Conservation (phyloP, 2,329 filamentous ascomycete genomes). For the Sclerotinia nivalis region DNA sequence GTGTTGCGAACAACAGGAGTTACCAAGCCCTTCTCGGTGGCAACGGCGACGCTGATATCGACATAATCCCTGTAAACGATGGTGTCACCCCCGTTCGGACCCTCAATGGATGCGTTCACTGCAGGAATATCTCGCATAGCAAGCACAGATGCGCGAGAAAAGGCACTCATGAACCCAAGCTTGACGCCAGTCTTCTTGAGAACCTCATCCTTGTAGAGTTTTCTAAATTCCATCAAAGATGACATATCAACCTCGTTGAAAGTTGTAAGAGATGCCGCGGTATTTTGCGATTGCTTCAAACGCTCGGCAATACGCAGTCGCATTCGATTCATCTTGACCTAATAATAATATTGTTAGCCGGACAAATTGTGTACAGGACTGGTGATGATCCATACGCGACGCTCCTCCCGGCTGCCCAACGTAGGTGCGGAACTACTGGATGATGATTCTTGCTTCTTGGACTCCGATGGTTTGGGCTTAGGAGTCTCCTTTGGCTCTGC, state of each 20-base stretch:
- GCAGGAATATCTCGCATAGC: constrained; percentile 94
- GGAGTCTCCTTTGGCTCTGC: constrained; percentile 45
- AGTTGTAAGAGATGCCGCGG: constrained; percentile 91
- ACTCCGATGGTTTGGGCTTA: constrained; percentile 43
- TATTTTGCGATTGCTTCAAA: constrained; percentile 98
- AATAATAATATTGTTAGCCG: constrained; percentile 32
- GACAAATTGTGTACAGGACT: background rate
- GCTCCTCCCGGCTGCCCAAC: constrained; percentile 79
- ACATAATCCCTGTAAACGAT: constrained; percentile 99
- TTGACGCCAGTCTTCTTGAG: constrained; percentile 96
- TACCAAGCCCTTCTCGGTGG: constrained; percentile 95
- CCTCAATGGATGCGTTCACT: constrained; percentile 96
- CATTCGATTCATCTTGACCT: constrained; percentile 99
- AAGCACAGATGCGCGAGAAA: constrained; percentile 83
- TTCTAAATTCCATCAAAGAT: constrained; percentile 93
- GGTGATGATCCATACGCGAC: constrained; percentile 62
- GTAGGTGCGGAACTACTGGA: constrained; percentile 42
- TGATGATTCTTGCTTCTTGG: constrained; percentile 41
- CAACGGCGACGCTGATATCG: constrained; percentile 94
- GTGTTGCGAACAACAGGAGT: constrained; percentile 95
- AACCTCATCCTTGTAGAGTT: constrained; percentile 94
- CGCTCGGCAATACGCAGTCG: constrained; percentile 95
- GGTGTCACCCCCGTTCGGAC: constrained; percentile 90
- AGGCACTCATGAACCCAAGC: constrained; percentile 99
- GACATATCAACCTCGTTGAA: constrained; percentile 99